phyloP scores from a whole-genome alignment of 345 rosid species.

The Mercurialis annua region DNA sequence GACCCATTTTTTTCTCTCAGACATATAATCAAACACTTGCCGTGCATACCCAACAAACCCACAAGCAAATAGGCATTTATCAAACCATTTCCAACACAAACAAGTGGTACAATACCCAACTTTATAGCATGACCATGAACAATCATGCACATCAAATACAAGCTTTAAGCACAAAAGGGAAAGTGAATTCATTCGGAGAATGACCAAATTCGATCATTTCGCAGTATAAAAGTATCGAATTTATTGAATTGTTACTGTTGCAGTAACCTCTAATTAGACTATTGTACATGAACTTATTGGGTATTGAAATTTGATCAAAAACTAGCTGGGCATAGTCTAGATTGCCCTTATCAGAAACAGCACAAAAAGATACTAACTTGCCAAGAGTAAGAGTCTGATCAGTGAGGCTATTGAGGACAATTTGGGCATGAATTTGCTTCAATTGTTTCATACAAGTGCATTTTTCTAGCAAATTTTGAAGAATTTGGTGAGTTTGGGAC shows the following conservation, averaged over 20 bases:
- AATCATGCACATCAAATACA: conserved; percentile 11
- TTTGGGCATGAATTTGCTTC: conserved; percentile 14
- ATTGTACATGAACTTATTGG: conserved; percentile 19
- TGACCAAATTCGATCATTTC: conserved; percentile 24
- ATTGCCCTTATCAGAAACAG: not conserved
- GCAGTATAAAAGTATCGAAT: conserved; percentile 29
- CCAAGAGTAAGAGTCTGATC: conserved; percentile 8
- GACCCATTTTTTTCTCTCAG: conserved; percentile 20
- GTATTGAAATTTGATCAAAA: conserved; percentile 6
- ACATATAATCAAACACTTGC: conserved; percentile 13
- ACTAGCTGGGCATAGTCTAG: conserved; percentile 10
- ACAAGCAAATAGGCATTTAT: not conserved
- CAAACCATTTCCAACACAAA: conserved; percentile 3
- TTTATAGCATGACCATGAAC: conserved; percentile 6
- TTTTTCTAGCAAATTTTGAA: too few species aligned
- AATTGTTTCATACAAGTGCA: too few species aligned
- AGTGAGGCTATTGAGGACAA: conserved; percentile 4
- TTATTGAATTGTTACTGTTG: conserved; percentile 11
- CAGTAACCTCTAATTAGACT: conserved; percentile 34
- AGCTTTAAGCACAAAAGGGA: conserved; percentile 41
- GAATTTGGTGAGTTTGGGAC: too few species aligned
- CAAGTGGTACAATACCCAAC: conserved; percentile 10
- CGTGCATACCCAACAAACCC: conserved; percentile 4
- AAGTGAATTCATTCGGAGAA: conserved; percentile 38
- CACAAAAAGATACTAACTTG: conserved; percentile 9